Evolutionary conservation across 345 rosid species (phyloP).

Genomic region (Syzygium oleosum): DNA sequence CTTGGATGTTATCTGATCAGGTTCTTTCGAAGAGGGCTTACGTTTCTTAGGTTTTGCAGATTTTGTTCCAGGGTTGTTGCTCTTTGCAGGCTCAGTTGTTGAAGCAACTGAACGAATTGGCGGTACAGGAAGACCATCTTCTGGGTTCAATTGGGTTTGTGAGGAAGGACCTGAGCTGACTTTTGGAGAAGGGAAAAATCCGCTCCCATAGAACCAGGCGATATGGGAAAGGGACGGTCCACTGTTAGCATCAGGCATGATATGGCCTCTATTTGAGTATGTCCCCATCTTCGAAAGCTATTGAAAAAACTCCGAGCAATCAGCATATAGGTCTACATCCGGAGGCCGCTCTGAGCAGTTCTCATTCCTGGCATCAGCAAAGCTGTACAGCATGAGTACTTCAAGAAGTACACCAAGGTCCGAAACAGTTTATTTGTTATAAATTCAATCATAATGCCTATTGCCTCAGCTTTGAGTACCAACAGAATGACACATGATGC

Average conservation of each 20-base stretch:
- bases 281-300: slow-evolving; percentile 32
- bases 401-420: not conserved
- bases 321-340: not conserved
- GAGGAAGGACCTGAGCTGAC: slow-evolving; percentile 17
- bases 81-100: slow-evolving; percentile 1
- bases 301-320: not conserved
- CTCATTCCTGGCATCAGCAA: not conserved
- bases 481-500: not conserved
- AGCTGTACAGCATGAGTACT: not conserved
- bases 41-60: slow-evolving; percentile 19
- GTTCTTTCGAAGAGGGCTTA: slow-evolving; percentile 14
- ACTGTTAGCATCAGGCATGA: slow-evolving; percentile 25
- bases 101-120: slow-evolving; percentile 24
- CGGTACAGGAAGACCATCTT: slow-evolving; percentile 15
- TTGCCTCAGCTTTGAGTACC: not conserved
- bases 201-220: slow-evolving; percentile 30
- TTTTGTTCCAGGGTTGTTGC: slow-evolving; percentile 6
- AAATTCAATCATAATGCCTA: not conserved
- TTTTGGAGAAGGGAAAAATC: slow-evolving; percentile 19
- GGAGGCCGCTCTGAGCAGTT: not conserved
- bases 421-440: not conserved
- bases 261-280: slow-evolving; percentile 22
- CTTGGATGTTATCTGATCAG: slow-evolving; percentile 19
- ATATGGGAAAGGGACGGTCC: slow-evolving; percentile 22
- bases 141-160: slow-evolving; percentile 13